Base-by-base conservation (phyloP, 2,329 filamentous ascomycete genomes). In the Epicoccum nigrum region DNA sequence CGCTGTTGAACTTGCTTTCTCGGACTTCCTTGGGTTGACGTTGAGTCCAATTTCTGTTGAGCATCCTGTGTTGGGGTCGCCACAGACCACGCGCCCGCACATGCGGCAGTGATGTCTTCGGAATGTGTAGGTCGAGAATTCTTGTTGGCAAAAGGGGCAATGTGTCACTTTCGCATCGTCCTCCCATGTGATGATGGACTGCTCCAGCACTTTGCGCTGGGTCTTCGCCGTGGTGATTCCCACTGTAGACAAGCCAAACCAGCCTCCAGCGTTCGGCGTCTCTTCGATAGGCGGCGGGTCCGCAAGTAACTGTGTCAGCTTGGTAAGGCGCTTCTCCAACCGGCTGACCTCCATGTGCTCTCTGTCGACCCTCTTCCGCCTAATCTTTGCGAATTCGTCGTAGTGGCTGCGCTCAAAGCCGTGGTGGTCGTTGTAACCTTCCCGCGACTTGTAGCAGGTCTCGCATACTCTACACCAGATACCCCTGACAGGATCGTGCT, bases 361-460 rank as follows among this genome's bases (percentile, higher is more conserved):
- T 57, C 92, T 87, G 67, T 97, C 92, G 0, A 97, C 86, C 31
- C 80, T 89, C 59, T 86, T 89, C 63, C 87, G 84, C 51, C 94
- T 81, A n/a, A 88, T 81, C 3, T 81, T 81, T 11, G 81, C 75
- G 63, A 99, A 97, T 3, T 78, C 77, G n/a, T 78, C 76, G 3
- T 85, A 92, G 63, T 92, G 88, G 63, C 96, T 87, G 53, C 86
- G 79, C 50, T 86, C 78, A 2, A 87, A 72, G 1, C 92, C 83
- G 74, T 83, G 83, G 63, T 93, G 88, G 66, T 99, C 92, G 69
- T 95, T 96, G 74, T 99, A 99, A 3, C 94, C 94, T 20, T 92
- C 90, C 64, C 94, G 84, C 43, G 92, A 96, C 77, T 97, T 97
- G 77, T 94, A 99, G 76, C 94, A 99, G n/a, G 94, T 97, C 77